Percentiles rank a stretch among this genome's conserved stretches.
These are phyloP conservation scores for thale cress (Arabidopsis thaliana) DNA, from an alignment of 345 rosid species.

Conservation along the genomic window TAIR10.1 NC_003074.8:16843501-16844000, in stretches of 20 bases:
- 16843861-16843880: conserved; percentile 53
- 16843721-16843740: conserved; percentile 91
- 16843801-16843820: conserved; percentile 55
- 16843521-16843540: conserved; percentile 48
- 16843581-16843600: conserved; percentile 74
- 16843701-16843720: conserved; percentile 94
- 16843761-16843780: conserved; percentile 81
- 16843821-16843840: conserved; percentile 57
- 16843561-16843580: conserved; percentile 57
- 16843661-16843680: conserved; percentile 75
- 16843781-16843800: conserved; percentile 69
- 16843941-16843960: conserved; percentile 83
- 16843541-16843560: conserved; percentile 46
- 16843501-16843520: conserved; percentile 55
- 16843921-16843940: conserved; percentile 89
- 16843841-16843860: conserved; percentile 53
- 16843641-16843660: conserved; percentile 52
- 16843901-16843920: conserved; percentile 56
- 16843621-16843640: conserved; percentile 63
- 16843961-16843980: conserved; percentile 95
- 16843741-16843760: conserved; percentile 97
- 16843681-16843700: conserved; percentile 81
- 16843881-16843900: conserved; percentile 50
- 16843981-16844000: conserved; percentile 95
- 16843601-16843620: conserved; percentile 56